Evolutionary conservation across 352 stramenopile genomes (phyloP), one percentile per base, ranked within the genome.

Genomic region (Phytophthora fragariae): DNA sequence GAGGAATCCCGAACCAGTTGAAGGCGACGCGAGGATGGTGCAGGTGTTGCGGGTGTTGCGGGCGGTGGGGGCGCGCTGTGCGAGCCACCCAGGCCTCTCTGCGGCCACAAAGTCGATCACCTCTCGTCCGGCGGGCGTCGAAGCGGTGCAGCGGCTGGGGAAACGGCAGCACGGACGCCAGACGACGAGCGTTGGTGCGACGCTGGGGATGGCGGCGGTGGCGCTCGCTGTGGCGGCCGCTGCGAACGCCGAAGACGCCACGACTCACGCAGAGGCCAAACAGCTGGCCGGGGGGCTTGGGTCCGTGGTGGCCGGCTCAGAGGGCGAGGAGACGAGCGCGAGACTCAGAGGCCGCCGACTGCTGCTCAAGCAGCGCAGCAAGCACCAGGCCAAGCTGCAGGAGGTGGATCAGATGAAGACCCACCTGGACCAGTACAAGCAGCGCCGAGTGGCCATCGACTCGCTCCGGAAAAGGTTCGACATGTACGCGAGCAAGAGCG

Each of bases 401-500:
- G 84, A 93, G 39, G 85, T 81, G 62, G 79, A 91, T 56, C 54
- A 86, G 39, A 88, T 91, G 81, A 91, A 90, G 80, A 75, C 73
- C 35, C 81, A 92, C 52, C 67, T 92, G 75, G 77, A 91, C 60
- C 83, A 89, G 80, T 93, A 91, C 82, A 82, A 80, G 50, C 63
- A 80, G 62, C 52, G 59, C 15, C 76, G 72, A 50, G 67, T 71
- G 49, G 57, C 62, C 11, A 83, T 84, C 29, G 62, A 80, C 61
- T 91, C 84, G 46, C 75, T 90, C 2, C 68, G 71, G 15, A 58
- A 67, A 46, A 80, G 82, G 50, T 95, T 95, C 41, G 75, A 92
- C 33, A 65, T 78, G 57, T 95, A 85, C 62, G 86, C 88, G 44
- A 89, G 58, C 68, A 73, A 83, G 65, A 82, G 61, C 27, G 63